phyloP scores from a whole-genome alignment of 768 basidiomycete genomes.

The Boletus sp. region DNA sequence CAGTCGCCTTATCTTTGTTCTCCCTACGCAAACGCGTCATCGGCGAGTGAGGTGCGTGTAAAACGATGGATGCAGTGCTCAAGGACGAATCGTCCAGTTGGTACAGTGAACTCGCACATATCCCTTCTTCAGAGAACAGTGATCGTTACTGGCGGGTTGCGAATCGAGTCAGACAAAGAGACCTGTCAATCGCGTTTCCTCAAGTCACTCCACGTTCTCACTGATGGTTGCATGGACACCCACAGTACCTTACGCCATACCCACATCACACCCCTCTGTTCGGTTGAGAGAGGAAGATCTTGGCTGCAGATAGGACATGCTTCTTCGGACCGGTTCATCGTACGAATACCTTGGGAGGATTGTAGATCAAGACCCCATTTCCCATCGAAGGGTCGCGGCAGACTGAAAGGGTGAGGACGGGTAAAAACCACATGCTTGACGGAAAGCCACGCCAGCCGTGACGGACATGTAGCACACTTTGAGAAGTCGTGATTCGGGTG shows the following conservation, averaged over 20 bases:
- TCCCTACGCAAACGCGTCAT: neutral
- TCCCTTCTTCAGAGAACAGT: neutral
- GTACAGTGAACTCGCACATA: neutral
- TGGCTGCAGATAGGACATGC: neutral
- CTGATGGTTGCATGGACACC: conserved; percentile 8
- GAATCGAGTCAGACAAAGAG: neutral
- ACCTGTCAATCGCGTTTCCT: neutral
- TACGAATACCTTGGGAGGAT: neutral
- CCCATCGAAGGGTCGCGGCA: conserved; percentile 22
- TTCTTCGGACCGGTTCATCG: conserved; percentile 10
- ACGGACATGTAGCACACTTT: neutral
- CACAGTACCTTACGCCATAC: neutral
- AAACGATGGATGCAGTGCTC: neutral
- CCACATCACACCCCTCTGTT: conserved; percentile 8
- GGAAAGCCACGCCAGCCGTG: neutral
- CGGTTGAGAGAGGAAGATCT: neutral
- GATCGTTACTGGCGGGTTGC: neutral
- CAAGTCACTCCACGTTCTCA: conserved; percentile 12
- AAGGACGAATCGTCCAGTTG: neutral
- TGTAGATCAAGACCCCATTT: conserved; percentile 4
- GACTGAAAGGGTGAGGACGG: neutral
- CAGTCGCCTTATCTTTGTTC: neutral
- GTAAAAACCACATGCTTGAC: neutral
- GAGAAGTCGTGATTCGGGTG: neutral
- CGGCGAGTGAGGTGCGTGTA: neutral